Evolutionary conservation across 306 rosid species (phyloP).

Genomic region (Quercus bicolor): DNA sequence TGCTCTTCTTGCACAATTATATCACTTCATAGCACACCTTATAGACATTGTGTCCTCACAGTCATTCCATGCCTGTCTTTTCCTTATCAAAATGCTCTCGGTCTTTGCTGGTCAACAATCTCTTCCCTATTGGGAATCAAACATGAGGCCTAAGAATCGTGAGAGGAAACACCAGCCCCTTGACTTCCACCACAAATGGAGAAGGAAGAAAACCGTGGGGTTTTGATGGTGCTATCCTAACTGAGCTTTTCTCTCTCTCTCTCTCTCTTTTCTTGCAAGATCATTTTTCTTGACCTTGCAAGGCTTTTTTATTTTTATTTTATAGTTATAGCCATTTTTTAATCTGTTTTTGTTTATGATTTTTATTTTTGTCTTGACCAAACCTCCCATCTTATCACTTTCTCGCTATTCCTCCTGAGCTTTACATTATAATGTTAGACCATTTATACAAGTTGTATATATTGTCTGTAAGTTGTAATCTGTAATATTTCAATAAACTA

Average conservation of each 20-base stretch:
- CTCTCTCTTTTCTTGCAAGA: background rate
- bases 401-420: conserved; percentile 78
- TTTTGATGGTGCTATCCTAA: conserved; percentile 54
- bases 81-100: conserved; percentile 32
- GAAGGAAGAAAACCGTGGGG: background rate
- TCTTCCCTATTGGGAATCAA: conserved; percentile 15
- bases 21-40: conserved; percentile 39
- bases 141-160: background rate
- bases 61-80: conserved; percentile 21
- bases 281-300: conserved; percentile 83
- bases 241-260: conserved; percentile 33
- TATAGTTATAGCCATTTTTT: fast-evolving
- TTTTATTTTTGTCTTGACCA: background rate
- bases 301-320: conserved; percentile 26
- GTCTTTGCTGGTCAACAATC: conserved; percentile 16
- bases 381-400: background rate
- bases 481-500: background rate
- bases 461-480: background rate
- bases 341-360: fast-evolving
- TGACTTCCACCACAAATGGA: conserved; percentile 11
- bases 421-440: background rate
- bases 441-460: too few species aligned
- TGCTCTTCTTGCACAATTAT: conserved; percentile 33
- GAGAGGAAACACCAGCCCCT: conserved; percentile 15
- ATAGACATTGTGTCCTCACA: background rate